Base-by-base conservation (phyloP, 805 yeast genomes). In the Wickerhamomyces bovis region DNA sequence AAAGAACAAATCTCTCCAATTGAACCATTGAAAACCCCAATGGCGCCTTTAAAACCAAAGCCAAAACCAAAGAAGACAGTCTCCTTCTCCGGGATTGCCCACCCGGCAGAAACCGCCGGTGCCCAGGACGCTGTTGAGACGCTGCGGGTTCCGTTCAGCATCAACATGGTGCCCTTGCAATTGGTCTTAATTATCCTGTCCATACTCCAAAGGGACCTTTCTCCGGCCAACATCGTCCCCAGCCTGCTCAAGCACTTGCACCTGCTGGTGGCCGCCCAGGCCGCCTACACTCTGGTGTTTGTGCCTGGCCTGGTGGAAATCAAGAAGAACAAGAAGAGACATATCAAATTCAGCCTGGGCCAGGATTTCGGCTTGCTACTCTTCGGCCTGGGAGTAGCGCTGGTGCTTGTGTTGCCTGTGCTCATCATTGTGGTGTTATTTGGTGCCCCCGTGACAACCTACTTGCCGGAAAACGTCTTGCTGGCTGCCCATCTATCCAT, bases 401-500 rank as follows among this genome's bases (percentile, higher is more conserved):
- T 51, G 1, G 13, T 54, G 6, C 50, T 62, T 2, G 39, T 66
- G 0, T 25, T 62, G 2, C 65, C 71, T 6, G 19, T 67, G 6
- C 62, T 63, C 41, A 31, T 65, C 2, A 48, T 73, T 2, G 61
- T 84, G 41, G 69, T 89, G 2, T 56, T 89, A 12, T 78, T 87
- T 58, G 97, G 97, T 8, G 95, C 96, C 0, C 96, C 97, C 13
- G 68, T 85, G 39, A 66, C 78, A 1, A 68, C 77, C 1, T 70
- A 73, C 31, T 48, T 75, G 28, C 53, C 49, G 9, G 83, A 80
- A 57, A 87, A 95, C 0, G 71, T 73, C 52, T 59, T 83, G 4
- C 65, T 86, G 42, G 69, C 94, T 0, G 64, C 72, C 8, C 94
- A 87, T 60, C 61, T 85, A 20, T 70, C 89, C 3, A 54, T 78